Conservation (phyloP, 306 rosid genomes). For the Castanea sativa region DNA sequence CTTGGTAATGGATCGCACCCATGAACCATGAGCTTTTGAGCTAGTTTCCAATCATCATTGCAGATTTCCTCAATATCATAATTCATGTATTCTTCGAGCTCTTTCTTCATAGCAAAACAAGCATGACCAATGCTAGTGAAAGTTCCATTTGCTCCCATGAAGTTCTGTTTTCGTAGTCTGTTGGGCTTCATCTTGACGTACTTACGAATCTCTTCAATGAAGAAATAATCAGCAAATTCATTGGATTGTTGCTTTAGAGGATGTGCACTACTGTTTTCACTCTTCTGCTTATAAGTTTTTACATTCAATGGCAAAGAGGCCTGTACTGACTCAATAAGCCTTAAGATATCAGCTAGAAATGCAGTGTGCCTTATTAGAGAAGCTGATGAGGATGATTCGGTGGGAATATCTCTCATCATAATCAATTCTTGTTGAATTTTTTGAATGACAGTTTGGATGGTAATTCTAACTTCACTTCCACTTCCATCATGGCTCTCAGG, state of each 20-base stretch:
- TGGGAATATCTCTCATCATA: conserved; percentile 24
- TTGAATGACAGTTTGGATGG: conserved; percentile 36
- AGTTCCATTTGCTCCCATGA: conserved; percentile 83
- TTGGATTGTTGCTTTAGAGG: conserved; percentile 45
- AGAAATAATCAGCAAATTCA: conserved; percentile 55
- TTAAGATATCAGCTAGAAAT: conserved; percentile 64
- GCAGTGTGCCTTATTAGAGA: conserved; percentile 27
- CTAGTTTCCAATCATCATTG: conserved; percentile 79
- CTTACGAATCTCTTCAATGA: conserved; percentile 70
- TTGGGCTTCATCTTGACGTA: conserved; percentile 68
- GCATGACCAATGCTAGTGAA: conserved; percentile 79
- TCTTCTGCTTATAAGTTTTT: background rate
- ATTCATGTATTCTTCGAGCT: conserved; percentile 74
- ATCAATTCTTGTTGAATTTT: conserved; percentile 47
- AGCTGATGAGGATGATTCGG: conserved; percentile 25
- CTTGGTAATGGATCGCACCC: conserved; percentile 85
- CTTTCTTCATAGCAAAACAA: conserved; percentile 62
- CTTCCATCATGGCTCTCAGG: conserved; percentile 16
- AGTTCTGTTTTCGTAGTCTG: conserved; percentile 64
- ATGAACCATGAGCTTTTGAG: conserved; percentile 77
- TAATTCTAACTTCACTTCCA: conserved; percentile 20
- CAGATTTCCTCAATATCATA: conserved; percentile 76
- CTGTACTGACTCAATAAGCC: conserved; percentile 44
- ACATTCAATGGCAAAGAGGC: conserved; percentile 25
- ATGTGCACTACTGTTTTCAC: conserved; percentile 13